Base-by-base conservation (phyloP, 208 protist genomes). In the Leishmania gerbilli region DNA sequence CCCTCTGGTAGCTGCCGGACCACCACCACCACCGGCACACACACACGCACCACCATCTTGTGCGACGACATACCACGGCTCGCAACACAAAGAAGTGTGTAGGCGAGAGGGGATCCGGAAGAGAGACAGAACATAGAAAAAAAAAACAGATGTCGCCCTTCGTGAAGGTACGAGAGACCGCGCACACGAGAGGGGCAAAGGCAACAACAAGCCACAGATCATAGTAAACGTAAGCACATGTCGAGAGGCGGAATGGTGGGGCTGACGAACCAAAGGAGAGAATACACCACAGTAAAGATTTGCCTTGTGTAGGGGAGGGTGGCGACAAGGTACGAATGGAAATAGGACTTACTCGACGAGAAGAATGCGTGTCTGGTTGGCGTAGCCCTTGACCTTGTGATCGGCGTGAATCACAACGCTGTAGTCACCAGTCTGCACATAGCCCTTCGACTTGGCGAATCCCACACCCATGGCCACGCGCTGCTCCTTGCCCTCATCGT, bases 371-470 rank as follows among this genome's bases (percentile, higher is more conserved):
- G 91, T 95, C 83, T 97, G 93, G 85, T 97, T 97, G 1, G 93
- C 90, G 79, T 95, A 97, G n/a, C 93, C 93, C 88, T 97, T 97
- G 31, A 93, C 90, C 84, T 93, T 92, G 81, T 95, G 88, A 76
- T 98, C 92, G 21, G 93, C 93, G 80, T 95, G 92, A 53, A 96
- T 87, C 17, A 95, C 92, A 1, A 98, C 92, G 76, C 88, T 87
- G 74, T 88, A 78, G 79, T 98, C 92, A 34, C 95, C 95, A 27
- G 79, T 24, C 8, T 81, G 80, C 42, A 91, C 80, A 83, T 92
- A 93, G 49, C 85, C 84, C 64, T 79, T 85, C 62, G 87, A 88
- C 83, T 96, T 96, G 51, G 87, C 89, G 68, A 87, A 92, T 24
- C 85, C 79, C 37, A 98, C 85, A 62, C 92, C 92, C 37, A 86